Conservation (phyloP, 768 basidiomycete species). For the Lyophyllum decastes region DNA sequence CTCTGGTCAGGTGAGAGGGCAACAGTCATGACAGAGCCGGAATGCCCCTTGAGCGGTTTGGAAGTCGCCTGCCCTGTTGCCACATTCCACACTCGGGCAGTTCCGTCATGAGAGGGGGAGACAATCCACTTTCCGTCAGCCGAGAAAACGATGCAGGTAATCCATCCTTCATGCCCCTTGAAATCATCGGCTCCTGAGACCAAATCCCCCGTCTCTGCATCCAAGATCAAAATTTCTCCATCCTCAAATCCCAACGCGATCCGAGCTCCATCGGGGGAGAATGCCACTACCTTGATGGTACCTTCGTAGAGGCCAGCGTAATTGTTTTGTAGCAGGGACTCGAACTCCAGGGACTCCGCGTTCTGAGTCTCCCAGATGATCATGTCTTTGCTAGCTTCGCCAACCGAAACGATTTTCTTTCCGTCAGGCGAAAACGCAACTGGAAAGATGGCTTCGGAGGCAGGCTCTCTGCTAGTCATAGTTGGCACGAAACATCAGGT, state of each 20-base stretch:
- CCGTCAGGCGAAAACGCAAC: not conserved
- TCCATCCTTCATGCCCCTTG: not conserved
- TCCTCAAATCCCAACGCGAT: constrained; percentile 3
- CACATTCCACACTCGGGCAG: not conserved
- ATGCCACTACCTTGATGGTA: not conserved
- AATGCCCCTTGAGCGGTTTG: not conserved
- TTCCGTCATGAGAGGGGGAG: not conserved
- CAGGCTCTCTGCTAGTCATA: too few species aligned
- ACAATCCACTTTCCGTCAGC: not conserved
- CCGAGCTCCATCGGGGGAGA: not conserved
- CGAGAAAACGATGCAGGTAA: not conserved
- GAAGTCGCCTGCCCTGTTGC: not conserved
- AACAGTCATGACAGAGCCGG: not conserved
- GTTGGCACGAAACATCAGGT: too few species aligned
- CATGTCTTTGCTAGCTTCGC: not conserved
- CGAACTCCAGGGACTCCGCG: not conserved
- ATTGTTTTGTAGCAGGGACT: not conserved
- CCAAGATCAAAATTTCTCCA: not conserved
- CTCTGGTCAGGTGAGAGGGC: not conserved
- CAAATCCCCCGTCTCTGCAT: not conserved
- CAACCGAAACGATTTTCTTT: constrained; percentile 2
- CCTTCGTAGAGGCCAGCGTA: not conserved
- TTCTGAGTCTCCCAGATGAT: not conserved
- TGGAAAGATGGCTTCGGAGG: not conserved
- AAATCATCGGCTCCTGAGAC: not conserved